Percentiles rank a stretch among this genome's conserved stretches.
Conservation (phyloP, 306 rosid genomes). For the Prunus dulcis region DNA sequence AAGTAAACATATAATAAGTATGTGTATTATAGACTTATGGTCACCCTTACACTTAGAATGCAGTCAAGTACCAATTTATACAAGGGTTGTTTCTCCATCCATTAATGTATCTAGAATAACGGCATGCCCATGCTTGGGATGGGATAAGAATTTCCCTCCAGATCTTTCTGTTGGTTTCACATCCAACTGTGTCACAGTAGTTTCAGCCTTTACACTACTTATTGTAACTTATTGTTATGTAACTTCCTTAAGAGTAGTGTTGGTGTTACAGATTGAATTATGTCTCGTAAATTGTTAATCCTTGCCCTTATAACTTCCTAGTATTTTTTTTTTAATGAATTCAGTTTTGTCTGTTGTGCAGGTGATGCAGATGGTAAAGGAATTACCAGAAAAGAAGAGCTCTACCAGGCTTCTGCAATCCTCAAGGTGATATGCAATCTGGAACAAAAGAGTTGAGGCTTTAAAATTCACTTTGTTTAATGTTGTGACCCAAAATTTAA, state of each 20-base stretch:
- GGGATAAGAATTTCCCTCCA: not conserved
- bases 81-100: not conserved
- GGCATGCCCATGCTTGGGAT: not conserved
- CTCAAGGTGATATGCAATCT: slow-evolving; percentile 65
- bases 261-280: not conserved
- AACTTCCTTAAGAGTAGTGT: not conserved
- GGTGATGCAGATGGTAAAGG: slow-evolving; percentile 87
- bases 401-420: slow-evolving; percentile 68
- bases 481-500: not conserved
- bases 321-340: not conserved
- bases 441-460: slow-evolving; percentile 1
- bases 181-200: not conserved
- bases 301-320: not conserved
- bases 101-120: not conserved
- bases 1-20: not conserved
- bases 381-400: slow-evolving; percentile 64
- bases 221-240: not conserved
- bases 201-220: not conserved
- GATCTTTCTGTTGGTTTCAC: not conserved
- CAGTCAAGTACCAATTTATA: not conserved
- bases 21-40: not conserved
- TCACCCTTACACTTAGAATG: not conserved
- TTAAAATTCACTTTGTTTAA: not conserved
- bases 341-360: slow-evolving; percentile 27
- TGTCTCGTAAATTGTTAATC: not conserved